phyloP scores from a whole-genome alignment of 2,329 filamentous ascomycete species.

The Didymella glomerata region DNA sequence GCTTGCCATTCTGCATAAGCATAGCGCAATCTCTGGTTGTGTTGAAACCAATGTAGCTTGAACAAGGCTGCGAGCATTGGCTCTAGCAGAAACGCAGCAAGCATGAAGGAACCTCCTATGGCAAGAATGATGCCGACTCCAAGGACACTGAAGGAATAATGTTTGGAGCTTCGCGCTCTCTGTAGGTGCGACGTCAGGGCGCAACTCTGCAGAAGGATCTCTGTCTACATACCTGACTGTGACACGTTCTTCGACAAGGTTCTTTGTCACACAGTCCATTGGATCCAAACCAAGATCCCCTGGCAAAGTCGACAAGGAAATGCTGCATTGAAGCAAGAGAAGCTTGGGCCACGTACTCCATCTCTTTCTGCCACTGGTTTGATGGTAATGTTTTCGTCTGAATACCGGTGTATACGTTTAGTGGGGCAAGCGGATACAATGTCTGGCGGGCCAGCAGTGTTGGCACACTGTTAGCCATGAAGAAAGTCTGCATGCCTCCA shows the following conservation, averaged over 20 bases:
- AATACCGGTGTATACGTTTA: background rate
- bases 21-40: constrained; percentile 9
- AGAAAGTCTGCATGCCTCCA: background rate
- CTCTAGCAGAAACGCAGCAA: constrained; percentile 6
- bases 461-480: constrained; percentile 1
- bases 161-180: constrained; percentile 14
- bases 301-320: background rate
- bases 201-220: background rate
- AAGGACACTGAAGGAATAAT: constrained; percentile 14
- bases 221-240: constrained; percentile 3
- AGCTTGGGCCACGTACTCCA: background rate
- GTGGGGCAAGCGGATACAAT: background rate
- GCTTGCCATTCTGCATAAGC: constrained; percentile 31
- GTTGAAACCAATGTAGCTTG: background rate
- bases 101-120: background rate
- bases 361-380: constrained; percentile 10
- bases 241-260: background rate
- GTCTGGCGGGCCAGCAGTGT: constrained; percentile 8
- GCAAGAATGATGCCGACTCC: constrained; percentile 5
- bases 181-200: background rate
- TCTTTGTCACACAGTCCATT: no score
- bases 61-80: constrained; percentile 3
- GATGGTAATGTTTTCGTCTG: constrained; percentile 8
- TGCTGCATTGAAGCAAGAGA: constrained; percentile 4
- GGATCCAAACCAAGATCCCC: constrained; percentile 8